Base-by-base conservation (phyloP, 2,329 filamentous ascomycete species). In the Grosmannia clavigera region DNA sequence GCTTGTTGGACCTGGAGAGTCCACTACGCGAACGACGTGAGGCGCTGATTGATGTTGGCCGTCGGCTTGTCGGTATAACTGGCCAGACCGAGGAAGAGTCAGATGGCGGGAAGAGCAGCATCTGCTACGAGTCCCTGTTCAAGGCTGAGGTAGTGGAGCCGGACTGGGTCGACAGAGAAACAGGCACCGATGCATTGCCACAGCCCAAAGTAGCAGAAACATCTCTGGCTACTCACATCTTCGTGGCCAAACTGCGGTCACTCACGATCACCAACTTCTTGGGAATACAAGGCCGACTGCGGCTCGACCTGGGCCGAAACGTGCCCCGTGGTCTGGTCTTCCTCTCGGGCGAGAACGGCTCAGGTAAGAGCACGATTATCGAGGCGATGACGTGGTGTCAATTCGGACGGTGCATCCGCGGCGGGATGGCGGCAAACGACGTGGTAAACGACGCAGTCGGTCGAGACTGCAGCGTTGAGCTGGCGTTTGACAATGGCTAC, bases 371-470 rank as follows among this genome's bases (percentile, higher is more conserved):
- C 63, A 70, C 69, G 1, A 43, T 72, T 2, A 64, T 71, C 22
- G 70, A 72, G 59, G 70, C 70, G 19, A 67, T 71, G 27, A 66
- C 67, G 3, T 72, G 70, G 70, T 71, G 68, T 60, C 69, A 70
- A 52, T 72, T 71, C 58, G 70, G 70, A 1, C 65, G 64, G 10
- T 70, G 69, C 52, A 64, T 71, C 27, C 68, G 70, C 22, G 63
- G 58, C 40, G 69, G 69, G 0, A 58, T 70, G 9, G 63, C 58
- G 9, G 68, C 65, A 16, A 65, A 66, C 10, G 69, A 71, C 55
- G 68, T 70, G 3, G 64, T 72, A 52, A 72, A 72, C 57, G 70
- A 72, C 58, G 57, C 63, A n/a, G 58, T 58, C 14, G 62, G 65
- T 27, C 66, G 65, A 29, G 58, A 70, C 56, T 71, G 70, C 57